Percentiles rank a stretch among this genome's conserved stretches.
These are phyloP conservation scores for Diaporthe caulivora DNA, from an alignment of 2,329 filamentous ascomycete genomes.

Conservation along the genomic window DNA sequence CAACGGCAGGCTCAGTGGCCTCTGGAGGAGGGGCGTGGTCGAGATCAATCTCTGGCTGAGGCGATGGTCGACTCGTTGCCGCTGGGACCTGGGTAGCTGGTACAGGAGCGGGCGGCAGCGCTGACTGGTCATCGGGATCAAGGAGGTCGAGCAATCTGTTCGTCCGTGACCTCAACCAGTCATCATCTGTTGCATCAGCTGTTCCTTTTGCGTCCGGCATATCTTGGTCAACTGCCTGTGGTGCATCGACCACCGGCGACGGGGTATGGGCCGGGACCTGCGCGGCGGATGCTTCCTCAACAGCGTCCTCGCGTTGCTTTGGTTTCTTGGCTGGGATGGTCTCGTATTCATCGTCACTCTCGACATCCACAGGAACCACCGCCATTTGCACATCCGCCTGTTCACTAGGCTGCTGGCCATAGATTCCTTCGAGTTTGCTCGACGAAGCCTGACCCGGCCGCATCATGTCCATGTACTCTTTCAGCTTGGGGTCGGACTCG, in stretches of 20 bases:
- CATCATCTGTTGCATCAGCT: conserved; percentile 76
- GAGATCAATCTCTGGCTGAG: conserved; percentile 36
- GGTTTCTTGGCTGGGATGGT: conserved; percentile 66
- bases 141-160: conserved; percentile 87
- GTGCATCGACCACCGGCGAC: conserved; percentile 26
- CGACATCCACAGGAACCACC: conserved; percentile 57
- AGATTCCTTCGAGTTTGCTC: conserved; percentile 71
- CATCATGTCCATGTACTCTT: conserved; percentile 90
- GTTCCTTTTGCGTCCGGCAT: conserved; percentile 10
- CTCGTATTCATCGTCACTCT: conserved; percentile 84
- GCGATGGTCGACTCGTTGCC: conserved; percentile 35
- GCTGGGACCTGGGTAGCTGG: conserved; percentile 41
- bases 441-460: conserved; percentile 71
- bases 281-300: conserved; percentile 33
- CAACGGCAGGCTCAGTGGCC: conserved; percentile 38
- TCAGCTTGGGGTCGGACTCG: conserved; percentile 80
- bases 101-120: conserved; percentile 39
- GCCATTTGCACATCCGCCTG: conserved; percentile 33
- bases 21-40: conserved; percentile 40
- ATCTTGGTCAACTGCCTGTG: conserved; percentile 28
- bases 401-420: conserved; percentile 43
- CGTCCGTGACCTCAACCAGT: conserved; percentile 92
- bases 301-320: conserved; percentile 53
- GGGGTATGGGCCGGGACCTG: conserved; percentile 32
- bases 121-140: conserved; percentile 73